A percentile compares a stretch with the other conserved stretches of the same genome.
These are phyloP conservation scores for Neocucurbitaria cava DNA, from an alignment of 2,329 filamentous ascomycete species.

Conservation along the genomic window DNA sequence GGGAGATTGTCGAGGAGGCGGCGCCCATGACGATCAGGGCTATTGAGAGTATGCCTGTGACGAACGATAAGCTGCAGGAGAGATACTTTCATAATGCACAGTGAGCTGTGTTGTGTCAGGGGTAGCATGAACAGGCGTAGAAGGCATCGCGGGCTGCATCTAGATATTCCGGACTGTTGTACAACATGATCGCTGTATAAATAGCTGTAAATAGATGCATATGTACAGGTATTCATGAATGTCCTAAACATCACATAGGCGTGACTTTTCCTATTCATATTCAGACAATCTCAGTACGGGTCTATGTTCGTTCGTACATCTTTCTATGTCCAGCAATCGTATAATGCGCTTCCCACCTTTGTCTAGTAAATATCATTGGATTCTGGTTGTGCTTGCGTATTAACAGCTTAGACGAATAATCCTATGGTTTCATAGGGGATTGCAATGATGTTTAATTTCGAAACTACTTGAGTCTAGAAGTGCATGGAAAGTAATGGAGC, in stretches of 20 bases:
- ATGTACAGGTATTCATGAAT: neutral
- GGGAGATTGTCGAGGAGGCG: conserved; percentile 40
- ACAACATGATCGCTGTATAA: neutral
- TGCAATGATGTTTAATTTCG: no score
- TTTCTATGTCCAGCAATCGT: no score
- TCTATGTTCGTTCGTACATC: no score
- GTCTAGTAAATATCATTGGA: no score
- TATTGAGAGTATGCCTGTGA: conserved; percentile 55
- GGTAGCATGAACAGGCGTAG: neutral
- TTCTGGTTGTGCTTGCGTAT: no score
- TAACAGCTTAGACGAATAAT: no score
- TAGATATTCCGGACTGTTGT: neutral
- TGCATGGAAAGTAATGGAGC: no score
- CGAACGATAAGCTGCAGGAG: conserved; percentile 41
- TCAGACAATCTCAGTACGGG: no score
- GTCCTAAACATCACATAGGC: neutral
- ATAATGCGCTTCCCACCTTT: no score
- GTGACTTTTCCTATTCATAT: neutral
- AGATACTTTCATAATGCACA: conserved; percentile 25
- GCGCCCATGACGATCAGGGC: conserved; percentile 51
- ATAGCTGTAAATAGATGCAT: neutral
- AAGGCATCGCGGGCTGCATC: neutral
- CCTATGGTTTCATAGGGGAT: no score
- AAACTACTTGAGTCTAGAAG: no score
- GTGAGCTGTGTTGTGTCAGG: neutral